Evolutionary conservation across 2,329 filamentous ascomycete species (phyloP).

Genomic region (Fonsecaea multimorphosa): DNA sequence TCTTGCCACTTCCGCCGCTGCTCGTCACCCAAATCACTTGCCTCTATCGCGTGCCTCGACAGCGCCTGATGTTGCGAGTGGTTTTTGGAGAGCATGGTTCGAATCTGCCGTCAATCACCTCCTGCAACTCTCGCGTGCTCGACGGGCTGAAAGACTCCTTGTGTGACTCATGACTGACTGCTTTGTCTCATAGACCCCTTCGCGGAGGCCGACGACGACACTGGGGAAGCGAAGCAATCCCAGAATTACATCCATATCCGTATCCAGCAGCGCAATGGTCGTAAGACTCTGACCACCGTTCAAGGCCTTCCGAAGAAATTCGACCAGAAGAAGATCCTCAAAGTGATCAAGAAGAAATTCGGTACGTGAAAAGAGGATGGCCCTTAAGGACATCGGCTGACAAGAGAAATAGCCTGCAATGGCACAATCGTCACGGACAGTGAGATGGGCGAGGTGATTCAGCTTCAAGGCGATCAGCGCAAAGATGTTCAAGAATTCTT

Average conservation of each 20-base stretch:
- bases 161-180: constrained; percentile 26
- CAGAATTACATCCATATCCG: constrained; percentile 99
- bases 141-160: background rate
- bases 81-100: background rate
- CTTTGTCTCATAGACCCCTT: constrained; percentile 81
- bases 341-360: constrained; percentile 99
- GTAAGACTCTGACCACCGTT: constrained; percentile 99
- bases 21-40: constrained; percentile 3
- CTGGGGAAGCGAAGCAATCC: constrained; percentile 90
- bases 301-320: constrained; percentile 99
- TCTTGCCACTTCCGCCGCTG: constrained; percentile 15
- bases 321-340: constrained; percentile 99
- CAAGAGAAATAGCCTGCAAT: constrained; percentile 99
- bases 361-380: constrained; percentile 60
- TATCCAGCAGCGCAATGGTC: constrained; percentile 99
- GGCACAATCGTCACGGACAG: constrained; percentile 96
- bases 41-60: constrained; percentile 9
- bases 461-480: constrained; percentile 98
- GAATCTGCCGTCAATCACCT: background rate
- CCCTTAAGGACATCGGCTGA: constrained; percentile 78
- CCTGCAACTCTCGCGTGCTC: background rate
- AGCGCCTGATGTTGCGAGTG: background rate
- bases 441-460: constrained; percentile 99
- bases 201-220: constrained; percentile 99
- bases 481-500: constrained; percentile 99